Evolutionary conservation across 1,284 basidiomycete species (phyloP), one percentile per base, ranked within the genome.

Genomic region (Peniophora sp.): DNA sequence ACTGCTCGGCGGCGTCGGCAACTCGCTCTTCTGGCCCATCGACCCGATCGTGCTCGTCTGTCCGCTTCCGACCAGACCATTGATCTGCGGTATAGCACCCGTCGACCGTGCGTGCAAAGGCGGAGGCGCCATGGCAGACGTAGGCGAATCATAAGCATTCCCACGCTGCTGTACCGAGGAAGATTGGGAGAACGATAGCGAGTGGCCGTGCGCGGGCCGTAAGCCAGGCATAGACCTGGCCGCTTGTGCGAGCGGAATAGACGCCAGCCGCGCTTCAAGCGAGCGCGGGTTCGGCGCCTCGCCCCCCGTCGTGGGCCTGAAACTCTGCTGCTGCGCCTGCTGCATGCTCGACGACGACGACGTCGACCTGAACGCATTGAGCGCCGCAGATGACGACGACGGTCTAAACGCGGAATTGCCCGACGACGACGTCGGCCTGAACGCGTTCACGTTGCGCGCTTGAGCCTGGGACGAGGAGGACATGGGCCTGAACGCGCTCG

Each of bases 1-100:
- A 22, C 43, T 45, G 17, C 54, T 55, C 3, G 56, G 56, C 18
- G 56, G 56, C 27, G 56, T 57, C 2, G 56, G 56, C 34, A 56
- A 22, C n/a, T 56, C 56, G 14, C 47, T 24, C 12, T 24, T 20
- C n/a, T n/a, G n/a, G n/a, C n/a, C n/a, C 43, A 18, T 15, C 43
- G 43, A 9, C 6, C n/a, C 9, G 8, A 15, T n/a, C 37, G 37
- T 41, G 15, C 10, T 36, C 10, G 10, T n/a, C 10, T n/a, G 10
- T 10, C 12, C 41, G 41, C 9, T 12, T 9, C 12, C 41, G 41
- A 12, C 17, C 14, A 6, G 15, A 3, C 43, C 43, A 24, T 45
- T 24, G 20, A 18, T 45, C 20, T 15, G 39, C 5, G 39, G 39
- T 6, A 41, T 41, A n/a, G 43, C 43, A 15, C 43, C 43, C 11